Percentiles rank a stretch among this genome's conserved stretches.
phyloP scores from a whole-genome alignment of 148 eudicot genomes.

The Rhododendron henanense region DNA sequence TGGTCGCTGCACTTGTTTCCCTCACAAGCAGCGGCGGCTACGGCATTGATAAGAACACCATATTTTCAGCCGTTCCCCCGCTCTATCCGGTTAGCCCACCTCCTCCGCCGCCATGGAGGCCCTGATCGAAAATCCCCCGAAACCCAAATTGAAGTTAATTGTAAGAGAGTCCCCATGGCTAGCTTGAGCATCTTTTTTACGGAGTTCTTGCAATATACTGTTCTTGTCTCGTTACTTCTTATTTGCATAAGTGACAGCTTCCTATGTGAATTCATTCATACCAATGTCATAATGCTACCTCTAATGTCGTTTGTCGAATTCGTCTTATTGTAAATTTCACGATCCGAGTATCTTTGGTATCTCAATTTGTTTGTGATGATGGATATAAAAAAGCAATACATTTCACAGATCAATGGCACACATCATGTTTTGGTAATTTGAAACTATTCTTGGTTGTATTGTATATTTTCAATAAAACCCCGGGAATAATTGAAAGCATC shows the following conservation, averaged over 20 bases:
- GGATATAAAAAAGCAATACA: not conserved
- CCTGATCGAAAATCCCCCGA: constrained; percentile 7
- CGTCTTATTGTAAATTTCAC: not conserved
- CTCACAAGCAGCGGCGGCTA: constrained; percentile 49
- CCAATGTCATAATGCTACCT: not conserved
- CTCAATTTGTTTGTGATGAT: not conserved
- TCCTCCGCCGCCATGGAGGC: constrained; percentile 61
- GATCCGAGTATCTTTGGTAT: not conserved
- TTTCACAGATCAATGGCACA: not conserved
- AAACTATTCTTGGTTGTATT: too few species aligned
- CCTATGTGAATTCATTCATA: not conserved
- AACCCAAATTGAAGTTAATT: not conserved
- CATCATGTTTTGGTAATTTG: not conserved
- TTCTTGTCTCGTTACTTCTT: not conserved
- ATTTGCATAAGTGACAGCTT: not conserved
- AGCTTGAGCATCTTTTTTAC: not conserved
- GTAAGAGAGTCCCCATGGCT: not conserved
- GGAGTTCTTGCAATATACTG: not conserved
- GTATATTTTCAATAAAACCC: too few species aligned
- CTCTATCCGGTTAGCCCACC: constrained; percentile 40
- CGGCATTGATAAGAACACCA: constrained; percentile 46
- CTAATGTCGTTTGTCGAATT: not conserved
- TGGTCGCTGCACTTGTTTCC: constrained; percentile 72
- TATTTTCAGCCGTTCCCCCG: constrained; percentile 61
- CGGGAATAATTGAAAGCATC: too few species aligned